These are phyloP conservation scores for Pestalotiopsis sp. DNA, from an alignment of 2,329 filamentous ascomycete genomes.

Conservation along the genomic window DNA sequence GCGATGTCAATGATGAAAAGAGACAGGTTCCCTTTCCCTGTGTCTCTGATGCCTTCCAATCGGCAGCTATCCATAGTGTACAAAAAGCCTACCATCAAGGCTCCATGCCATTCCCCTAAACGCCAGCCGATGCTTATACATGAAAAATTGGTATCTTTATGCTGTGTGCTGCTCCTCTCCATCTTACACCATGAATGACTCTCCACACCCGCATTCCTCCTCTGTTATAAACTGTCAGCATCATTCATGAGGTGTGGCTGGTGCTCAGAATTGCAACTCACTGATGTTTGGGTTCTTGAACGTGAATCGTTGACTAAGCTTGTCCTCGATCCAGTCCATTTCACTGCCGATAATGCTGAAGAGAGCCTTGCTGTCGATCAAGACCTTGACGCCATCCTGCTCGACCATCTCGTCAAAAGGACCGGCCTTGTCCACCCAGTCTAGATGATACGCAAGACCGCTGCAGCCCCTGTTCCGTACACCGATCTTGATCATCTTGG, in stretches of 20 bases:
- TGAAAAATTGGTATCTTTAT: slow-evolving; percentile 11
- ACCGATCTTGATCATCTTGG: slow-evolving; percentile 91
- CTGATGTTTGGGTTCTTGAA: slow-evolving; percentile 99
- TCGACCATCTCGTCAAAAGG: slow-evolving; percentile 90
- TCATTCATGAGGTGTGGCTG: not conserved
- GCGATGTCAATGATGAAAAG: not conserved
- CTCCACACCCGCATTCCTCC: slow-evolving; percentile 91
- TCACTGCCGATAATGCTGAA: slow-evolving; percentile 98
- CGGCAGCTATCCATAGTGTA: not conserved
- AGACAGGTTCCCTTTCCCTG: not conserved
- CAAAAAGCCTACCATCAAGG: slow-evolving; percentile 1
- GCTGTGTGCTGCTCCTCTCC: not conserved
- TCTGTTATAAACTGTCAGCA: slow-evolving; percentile 56
- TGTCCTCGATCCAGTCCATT: slow-evolving; percentile 99
- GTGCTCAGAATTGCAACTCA: slow-evolving; percentile 53
- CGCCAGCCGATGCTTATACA: slow-evolving; percentile 16
- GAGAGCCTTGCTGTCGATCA: slow-evolving; percentile 96
- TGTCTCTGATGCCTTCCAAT: not conserved
- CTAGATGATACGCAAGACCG: slow-evolving; percentile 88
- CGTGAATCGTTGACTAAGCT: slow-evolving; percentile 87
- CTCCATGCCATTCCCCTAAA: slow-evolving; percentile 10
- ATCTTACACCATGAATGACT: slow-evolving; percentile 81
- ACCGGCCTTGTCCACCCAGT: slow-evolving; percentile 91
- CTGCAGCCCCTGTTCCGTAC: slow-evolving; percentile 95
- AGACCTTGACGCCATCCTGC: slow-evolving; percentile 92